Conservation (phyloP, 2,329 filamentous ascomycete species). For the Magnaporthiopsis poae region DNA sequence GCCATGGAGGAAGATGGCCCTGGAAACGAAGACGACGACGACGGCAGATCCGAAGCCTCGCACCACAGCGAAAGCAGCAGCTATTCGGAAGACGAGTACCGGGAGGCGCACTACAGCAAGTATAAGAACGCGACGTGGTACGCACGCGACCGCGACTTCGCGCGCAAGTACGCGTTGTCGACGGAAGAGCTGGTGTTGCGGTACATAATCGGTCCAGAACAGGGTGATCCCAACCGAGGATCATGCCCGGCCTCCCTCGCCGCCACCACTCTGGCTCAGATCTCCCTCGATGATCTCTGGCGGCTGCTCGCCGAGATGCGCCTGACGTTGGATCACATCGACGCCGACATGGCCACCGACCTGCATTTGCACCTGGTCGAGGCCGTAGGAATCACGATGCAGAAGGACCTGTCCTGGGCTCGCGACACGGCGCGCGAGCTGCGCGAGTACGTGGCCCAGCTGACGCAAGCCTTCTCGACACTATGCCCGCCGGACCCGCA, state of each 20-base stretch:
- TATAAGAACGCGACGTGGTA: not conserved
- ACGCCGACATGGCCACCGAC: not conserved
- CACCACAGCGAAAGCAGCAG: not conserved
- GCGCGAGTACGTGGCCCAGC: not conserved
- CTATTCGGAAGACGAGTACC: not conserved
- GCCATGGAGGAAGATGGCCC: not conserved
- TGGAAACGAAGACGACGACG: not conserved
- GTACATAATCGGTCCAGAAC: not conserved
- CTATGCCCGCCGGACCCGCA: not conserved
- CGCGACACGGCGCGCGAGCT: not conserved
- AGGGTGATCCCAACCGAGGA: too few species aligned
- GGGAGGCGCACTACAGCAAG: not conserved
- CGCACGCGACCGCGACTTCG: not conserved
- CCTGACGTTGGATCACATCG: not conserved
- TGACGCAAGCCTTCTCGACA: not conserved
- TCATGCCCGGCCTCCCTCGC: too few species aligned
- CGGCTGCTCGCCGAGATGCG: not conserved
- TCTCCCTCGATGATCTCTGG: not conserved
- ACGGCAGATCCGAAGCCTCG: not conserved
- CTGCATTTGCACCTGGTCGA: not conserved
- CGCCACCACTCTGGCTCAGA: not conserved
- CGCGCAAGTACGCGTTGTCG: not conserved
- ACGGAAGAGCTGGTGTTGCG: not conserved
- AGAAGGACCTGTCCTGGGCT: not conserved
- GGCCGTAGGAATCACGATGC: not conserved